Percentiles rank a stretch among this genome's conserved stretches.
phyloP scores from a whole-genome alignment of 1,139 yeast species.

The Hanseniaspora sp. region DNA sequence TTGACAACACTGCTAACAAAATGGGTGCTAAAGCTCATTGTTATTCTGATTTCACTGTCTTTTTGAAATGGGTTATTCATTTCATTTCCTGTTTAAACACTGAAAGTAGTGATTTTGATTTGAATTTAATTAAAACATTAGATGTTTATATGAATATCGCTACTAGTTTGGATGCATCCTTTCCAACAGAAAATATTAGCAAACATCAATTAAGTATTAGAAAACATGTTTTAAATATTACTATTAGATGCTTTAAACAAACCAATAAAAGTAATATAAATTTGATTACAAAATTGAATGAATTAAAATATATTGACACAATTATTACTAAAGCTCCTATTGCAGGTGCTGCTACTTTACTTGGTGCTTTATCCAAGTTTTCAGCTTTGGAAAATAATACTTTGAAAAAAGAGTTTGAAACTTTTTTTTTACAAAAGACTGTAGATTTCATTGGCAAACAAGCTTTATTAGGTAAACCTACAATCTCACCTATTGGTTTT shows the following conservation, averaged over 20 bases:
- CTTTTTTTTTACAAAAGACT: conserved; percentile 20
- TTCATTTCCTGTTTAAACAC: conserved; percentile 20
- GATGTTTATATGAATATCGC: conserved; percentile 23
- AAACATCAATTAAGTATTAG: conserved; percentile 42
- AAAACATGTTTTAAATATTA: conserved; percentile 35
- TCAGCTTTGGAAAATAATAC: conserved; percentile 26
- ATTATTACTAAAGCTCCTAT: conserved; percentile 23
- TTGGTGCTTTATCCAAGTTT: conserved; percentile 38
- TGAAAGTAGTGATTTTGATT: conserved; percentile 16
- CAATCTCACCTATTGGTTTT: conserved; percentile 31
- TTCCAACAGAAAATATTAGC: conserved; percentile 24
- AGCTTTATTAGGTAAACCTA: conserved; percentile 38
- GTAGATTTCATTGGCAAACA: conserved; percentile 33
- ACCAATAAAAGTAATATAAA: background rate
- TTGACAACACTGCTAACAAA: conserved; percentile 28
- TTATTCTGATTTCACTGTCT: conserved; percentile 25
- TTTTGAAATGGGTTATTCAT: conserved; percentile 26
- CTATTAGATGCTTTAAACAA: conserved; percentile 26
- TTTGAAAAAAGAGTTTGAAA: conserved; percentile 23
- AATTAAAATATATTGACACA: conserved; percentile 15
- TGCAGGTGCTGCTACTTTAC: conserved; percentile 26
- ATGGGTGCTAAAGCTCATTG: conserved; percentile 24
- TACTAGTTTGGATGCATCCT: conserved; percentile 21
- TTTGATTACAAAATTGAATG: conserved; percentile 19
- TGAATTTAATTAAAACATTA: conserved; percentile 19